Evolutionary conservation across 2,329 filamentous ascomycete species (phyloP).

Genomic region (Tolypocladium endophyticum): DNA sequence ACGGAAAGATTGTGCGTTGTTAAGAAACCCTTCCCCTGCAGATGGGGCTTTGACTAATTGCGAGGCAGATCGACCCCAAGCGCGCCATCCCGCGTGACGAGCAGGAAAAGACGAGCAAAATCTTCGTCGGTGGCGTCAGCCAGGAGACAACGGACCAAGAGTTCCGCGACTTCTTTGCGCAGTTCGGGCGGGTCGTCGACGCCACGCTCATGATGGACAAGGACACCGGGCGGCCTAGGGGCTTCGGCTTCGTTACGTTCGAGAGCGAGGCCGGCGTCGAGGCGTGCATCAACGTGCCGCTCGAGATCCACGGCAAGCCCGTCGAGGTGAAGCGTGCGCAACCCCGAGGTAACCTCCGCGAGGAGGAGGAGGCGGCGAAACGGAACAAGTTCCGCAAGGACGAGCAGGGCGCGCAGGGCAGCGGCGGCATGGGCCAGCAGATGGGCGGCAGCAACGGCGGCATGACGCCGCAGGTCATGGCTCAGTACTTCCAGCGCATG

Average conservation of each 20-base stretch:
- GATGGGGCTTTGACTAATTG: neutral
- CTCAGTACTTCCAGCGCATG: conserved; percentile 97
- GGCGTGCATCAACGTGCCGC: conserved; percentile 69
- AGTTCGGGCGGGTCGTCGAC: conserved; percentile 92
- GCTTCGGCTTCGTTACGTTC: conserved; percentile 97
- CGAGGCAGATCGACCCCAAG: conserved; percentile 82
- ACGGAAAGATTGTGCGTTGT: conserved; percentile 85
- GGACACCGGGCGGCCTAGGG: conserved; percentile 90
- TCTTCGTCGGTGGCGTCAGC: conserved; percentile 95
- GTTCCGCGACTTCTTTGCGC: conserved; percentile 93
- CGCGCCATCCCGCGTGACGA: conserved; percentile 94
- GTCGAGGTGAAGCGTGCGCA: conserved; percentile 99
- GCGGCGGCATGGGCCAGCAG: conserved; percentile 26
- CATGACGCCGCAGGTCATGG: conserved; percentile 96
- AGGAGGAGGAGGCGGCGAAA: conserved; percentile 68
- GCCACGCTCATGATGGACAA: conserved; percentile 99
- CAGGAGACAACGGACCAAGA: conserved; percentile 95
- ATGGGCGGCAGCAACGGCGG: conserved; percentile 37
- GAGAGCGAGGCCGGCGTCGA: conserved; percentile 94
- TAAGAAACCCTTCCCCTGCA: neutral
- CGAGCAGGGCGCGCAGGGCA: conserved; percentile 27
- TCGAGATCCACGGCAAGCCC: conserved; percentile 89
- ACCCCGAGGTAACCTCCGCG: conserved; percentile 84
- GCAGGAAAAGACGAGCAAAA: conserved; percentile 96
- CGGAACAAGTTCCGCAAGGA: conserved; percentile 51